Conservation (phyloP, 805 yeast species). For the Lachancea waltii region DNA sequence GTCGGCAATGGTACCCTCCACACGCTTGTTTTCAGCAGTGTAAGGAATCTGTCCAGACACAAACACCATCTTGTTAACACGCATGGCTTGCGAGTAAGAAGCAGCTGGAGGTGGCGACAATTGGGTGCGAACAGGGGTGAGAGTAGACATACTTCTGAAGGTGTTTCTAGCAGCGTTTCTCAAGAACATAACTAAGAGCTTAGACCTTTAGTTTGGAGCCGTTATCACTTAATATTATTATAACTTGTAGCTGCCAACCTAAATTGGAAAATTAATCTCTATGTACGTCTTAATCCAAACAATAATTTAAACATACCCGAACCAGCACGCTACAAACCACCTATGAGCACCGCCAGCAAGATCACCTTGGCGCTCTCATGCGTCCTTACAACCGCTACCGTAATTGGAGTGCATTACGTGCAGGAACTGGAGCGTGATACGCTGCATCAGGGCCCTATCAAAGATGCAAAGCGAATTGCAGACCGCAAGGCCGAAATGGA, state of each 20-base stretch:
- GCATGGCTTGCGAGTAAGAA: constrained; percentile 91
- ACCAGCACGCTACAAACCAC: neutral
- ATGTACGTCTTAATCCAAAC: too few relatives aligned
- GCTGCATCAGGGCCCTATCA: constrained; percentile 75
- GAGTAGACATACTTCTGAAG: constrained; percentile 22
- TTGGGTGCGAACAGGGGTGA: constrained; percentile 52
- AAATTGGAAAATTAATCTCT: neutral
- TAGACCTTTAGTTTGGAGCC: too few relatives aligned
- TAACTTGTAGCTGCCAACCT: too few relatives aligned
- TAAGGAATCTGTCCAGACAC: constrained; percentile 94
- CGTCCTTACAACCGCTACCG: constrained; percentile 49
- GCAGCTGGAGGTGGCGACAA: constrained; percentile 97
- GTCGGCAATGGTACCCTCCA: constrained; percentile 69
- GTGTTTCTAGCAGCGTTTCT: constrained; percentile 7
- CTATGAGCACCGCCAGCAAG: constrained; percentile 77
- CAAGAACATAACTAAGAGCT: constrained; percentile 8
- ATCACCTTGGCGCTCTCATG: constrained; percentile 60
- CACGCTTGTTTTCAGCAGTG: constrained; percentile 73
- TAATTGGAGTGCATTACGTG: constrained; percentile 60
- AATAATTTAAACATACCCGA: too few relatives aligned
- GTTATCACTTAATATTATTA: too few relatives aligned
- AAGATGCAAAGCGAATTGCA: constrained; percentile 64
- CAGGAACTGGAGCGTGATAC: constrained; percentile 67
- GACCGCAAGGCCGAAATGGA: constrained; percentile 35
- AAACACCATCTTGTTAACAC: constrained; percentile 79